A percentile compares a stretch with the other conserved stretches of the same genome.
These are phyloP conservation scores for Trypanosoma avium DNA, from an alignment of 208 protist species.

Conservation along the genomic window DNA sequence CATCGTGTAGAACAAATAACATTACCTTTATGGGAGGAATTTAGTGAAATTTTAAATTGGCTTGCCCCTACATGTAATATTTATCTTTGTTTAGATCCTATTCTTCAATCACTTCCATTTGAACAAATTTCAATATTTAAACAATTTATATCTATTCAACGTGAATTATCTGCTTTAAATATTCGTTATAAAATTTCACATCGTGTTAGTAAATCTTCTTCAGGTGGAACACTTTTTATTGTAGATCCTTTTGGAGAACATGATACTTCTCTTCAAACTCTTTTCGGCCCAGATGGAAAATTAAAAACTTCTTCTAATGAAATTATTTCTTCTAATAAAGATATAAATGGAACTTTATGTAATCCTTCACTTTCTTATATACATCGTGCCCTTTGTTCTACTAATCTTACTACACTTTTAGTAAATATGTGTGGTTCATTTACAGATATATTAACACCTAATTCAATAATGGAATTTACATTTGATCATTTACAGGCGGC, in stretches of 20 bases:
- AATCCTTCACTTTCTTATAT: conserved; percentile 48
- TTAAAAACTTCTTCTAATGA: conserved; percentile 6
- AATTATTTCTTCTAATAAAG: conserved; percentile 43
- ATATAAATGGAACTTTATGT: conserved; percentile 14
- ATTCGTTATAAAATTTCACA: conserved; percentile 39
- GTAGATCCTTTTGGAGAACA: conserved; percentile 72
- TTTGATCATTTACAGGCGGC: conserved; percentile 55
- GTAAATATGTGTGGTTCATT: conserved; percentile 52
- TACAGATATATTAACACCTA: conserved; percentile 31
- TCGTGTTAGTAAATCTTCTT: conserved; percentile 19
- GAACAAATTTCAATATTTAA: conserved; percentile 52
- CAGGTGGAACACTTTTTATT: conserved; percentile 34
- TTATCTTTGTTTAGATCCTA: conserved; percentile 71
- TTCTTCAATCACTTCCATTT: conserved; percentile 62
- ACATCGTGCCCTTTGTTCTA: conserved; percentile 31
- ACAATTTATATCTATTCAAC: conserved; percentile 46
- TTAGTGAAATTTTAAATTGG: conserved; percentile 32
- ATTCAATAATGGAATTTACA: conserved; percentile 32
- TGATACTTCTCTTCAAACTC: conserved; percentile 29
- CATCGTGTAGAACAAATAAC: conserved; percentile 19
- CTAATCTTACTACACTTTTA: conserved; percentile 20
- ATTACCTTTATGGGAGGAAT: conserved; percentile 41
- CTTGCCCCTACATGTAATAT: conserved; percentile 41
- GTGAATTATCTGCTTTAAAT: conserved; percentile 50
- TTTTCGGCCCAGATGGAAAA: conserved; percentile 29